phyloP scores from a whole-genome alignment of 2,329 filamentous ascomycete genomes.

The Teratosphaeriaceae sp. region DNA sequence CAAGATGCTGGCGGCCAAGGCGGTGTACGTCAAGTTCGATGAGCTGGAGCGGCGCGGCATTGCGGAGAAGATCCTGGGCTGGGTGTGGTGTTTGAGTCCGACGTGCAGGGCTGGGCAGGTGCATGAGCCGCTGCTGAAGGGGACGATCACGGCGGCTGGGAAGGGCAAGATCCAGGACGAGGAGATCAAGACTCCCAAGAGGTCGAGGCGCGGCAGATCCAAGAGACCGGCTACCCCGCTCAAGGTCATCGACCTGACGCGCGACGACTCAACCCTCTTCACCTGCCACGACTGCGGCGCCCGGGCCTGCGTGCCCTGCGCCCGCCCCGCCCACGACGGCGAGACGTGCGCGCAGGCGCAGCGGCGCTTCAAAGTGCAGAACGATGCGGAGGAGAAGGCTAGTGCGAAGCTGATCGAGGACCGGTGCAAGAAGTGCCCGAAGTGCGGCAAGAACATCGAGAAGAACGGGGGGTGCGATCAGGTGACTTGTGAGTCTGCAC shows the following conservation, averaged over 20 bases:
- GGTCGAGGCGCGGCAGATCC: not conserved
- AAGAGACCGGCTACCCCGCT: not conserved
- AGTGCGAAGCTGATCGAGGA: conserved; percentile 26
- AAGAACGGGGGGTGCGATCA: conserved; percentile 18
- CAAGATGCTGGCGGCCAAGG: conserved; percentile 35
- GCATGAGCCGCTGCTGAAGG: conserved; percentile 2
- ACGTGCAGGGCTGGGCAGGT: conserved; percentile 5
- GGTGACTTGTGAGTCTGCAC: conserved; percentile 14
- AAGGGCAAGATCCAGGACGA: not conserved
- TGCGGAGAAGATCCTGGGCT: conserved; percentile 28
- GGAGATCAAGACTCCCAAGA: not conserved
- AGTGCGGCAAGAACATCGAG: conserved; percentile 18
- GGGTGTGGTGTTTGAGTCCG: conserved; percentile 46
- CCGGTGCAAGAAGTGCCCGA: conserved; percentile 22
- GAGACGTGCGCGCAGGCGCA: conserved; percentile 31
- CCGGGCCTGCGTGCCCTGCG: conserved; percentile 25
- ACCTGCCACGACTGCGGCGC: conserved; percentile 23
- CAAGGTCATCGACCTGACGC: not conserved
- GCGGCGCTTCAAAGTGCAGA: conserved; percentile 13
- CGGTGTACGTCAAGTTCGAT: conserved; percentile 34
- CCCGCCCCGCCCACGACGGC: conserved; percentile 24
- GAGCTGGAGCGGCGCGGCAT: conserved; percentile 9
- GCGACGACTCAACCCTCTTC: conserved; percentile 20
- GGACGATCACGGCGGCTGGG: not conserved
- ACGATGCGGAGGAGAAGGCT: conserved; percentile 25